A percentile compares a stretch with the other conserved stretches of the same genome.
Conservation (phyloP, 140 eudicot genomes). For the Stevia rebaudiana region DNA sequence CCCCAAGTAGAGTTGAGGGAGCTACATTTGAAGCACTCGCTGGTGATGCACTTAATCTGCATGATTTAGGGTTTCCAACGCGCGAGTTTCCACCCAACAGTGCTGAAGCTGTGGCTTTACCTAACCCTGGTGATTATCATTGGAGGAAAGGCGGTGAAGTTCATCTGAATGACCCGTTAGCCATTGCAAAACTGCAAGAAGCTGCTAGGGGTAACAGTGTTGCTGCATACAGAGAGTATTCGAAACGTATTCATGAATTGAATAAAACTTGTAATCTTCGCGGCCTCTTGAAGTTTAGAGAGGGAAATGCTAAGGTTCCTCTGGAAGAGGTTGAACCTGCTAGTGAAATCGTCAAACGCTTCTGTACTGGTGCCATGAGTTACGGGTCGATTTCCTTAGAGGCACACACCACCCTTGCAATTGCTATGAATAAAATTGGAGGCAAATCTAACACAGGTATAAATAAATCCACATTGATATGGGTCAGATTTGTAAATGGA, state of each 20-base stretch:
- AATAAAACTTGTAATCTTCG: constrained; percentile 77
- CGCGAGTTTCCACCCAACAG: constrained; percentile 65
- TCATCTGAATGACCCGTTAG: constrained; percentile 92
- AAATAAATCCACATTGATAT: not conserved
- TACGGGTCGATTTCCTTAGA: constrained; percentile 95
- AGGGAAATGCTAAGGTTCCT: constrained; percentile 52
- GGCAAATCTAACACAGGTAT: constrained; percentile 98
- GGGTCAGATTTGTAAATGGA: not conserved
- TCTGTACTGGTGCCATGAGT: constrained; percentile 99
- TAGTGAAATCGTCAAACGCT: constrained; percentile 93
- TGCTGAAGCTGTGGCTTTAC: constrained; percentile 91
- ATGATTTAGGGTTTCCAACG: constrained; percentile 75
- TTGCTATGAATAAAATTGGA: constrained; percentile 94
- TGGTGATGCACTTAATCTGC: constrained; percentile 67
- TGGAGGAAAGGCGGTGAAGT: constrained; percentile 96
- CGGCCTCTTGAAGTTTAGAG: constrained; percentile 87
- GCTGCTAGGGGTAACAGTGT: constrained; percentile 92
- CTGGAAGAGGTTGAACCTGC: constrained; percentile 97
- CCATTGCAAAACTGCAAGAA: constrained; percentile 90
- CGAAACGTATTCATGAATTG: constrained; percentile 80
- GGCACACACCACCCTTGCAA: constrained; percentile 90
- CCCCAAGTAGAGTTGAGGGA: constrained; percentile 98
- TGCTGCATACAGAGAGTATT: constrained; percentile 88
- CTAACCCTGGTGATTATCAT: constrained; percentile 93
- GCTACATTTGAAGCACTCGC: constrained; percentile 96